These are phyloP conservation scores for Colletotrichum siamense DNA, from an alignment of 2,329 filamentous ascomycete species.

Conservation along the genomic window DNA sequence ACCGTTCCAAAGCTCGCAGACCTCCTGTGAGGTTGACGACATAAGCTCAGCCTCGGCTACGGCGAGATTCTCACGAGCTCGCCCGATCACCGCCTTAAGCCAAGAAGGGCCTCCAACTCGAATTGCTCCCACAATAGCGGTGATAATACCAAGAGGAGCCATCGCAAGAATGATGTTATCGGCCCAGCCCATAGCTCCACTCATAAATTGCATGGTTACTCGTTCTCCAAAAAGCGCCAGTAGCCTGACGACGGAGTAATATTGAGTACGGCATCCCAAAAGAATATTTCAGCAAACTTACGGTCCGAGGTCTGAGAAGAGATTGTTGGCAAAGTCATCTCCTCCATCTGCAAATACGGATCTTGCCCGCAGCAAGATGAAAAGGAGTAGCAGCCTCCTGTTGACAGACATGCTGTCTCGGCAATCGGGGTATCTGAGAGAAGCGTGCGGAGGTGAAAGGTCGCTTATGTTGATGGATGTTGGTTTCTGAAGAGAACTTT, in stretches of 20 bases:
- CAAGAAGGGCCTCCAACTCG: constrained; percentile 33
- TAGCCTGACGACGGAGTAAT: no score
- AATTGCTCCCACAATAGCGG: constrained; percentile 36
- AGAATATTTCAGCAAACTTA: neutral
- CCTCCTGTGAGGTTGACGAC: constrained; percentile 42
- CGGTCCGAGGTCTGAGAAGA: neutral
- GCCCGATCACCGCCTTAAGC: constrained; percentile 43
- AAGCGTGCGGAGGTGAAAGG: accelerated
- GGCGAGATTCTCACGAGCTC: constrained; percentile 38
- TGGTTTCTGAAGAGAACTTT: no score
- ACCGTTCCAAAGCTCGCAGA: constrained; percentile 42
- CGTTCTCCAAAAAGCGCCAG: constrained; percentile 43
- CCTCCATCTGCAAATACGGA: neutral
- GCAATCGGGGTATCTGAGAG: neutral
- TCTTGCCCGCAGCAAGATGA: accelerated
- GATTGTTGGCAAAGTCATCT: neutral
- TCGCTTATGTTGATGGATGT: accelerated
- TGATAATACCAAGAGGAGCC: constrained; percentile 44
- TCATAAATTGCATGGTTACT: constrained; percentile 44
- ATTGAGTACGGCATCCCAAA: no score
- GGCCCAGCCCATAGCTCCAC: constrained; percentile 30
- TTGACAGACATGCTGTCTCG: accelerated
- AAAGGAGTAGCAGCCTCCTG: accelerated
- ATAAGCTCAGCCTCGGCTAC: constrained; percentile 42
- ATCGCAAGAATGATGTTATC: constrained; percentile 40